These are phyloP conservation scores for Termitomyces titanicus DNA, from an alignment of 768 basidiomycete species.

Conservation along the genomic window DNA sequence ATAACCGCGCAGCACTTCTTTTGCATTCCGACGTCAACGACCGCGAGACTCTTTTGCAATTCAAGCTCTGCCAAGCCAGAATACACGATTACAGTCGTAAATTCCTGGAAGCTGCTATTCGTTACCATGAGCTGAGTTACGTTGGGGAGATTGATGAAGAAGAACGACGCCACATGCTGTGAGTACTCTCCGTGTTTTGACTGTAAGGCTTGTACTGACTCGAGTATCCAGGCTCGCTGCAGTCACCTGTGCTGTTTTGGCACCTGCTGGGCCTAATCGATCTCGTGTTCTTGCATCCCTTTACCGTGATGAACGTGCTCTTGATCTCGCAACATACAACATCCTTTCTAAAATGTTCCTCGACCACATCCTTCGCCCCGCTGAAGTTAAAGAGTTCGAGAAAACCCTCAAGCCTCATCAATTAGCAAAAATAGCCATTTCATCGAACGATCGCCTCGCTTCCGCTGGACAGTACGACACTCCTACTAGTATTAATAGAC, in stretches of 20 bases:
- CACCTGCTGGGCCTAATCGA: slow-evolving; percentile 94
- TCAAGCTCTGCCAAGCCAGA: slow-evolving; percentile 92
- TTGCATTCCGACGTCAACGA: slow-evolving; percentile 71
- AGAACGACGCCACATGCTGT: slow-evolving; percentile 90
- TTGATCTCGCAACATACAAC: slow-evolving; percentile 75
- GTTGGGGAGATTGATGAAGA: slow-evolving; percentile 90
- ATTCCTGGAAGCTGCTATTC: slow-evolving; percentile 90
- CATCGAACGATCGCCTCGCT: slow-evolving; percentile 77
- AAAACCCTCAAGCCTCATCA: slow-evolving; percentile 87
- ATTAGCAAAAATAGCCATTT: slow-evolving; percentile 85
- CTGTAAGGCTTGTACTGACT: background rate
- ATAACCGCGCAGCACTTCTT: slow-evolving; percentile 91
- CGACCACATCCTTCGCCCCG: slow-evolving; percentile 89
- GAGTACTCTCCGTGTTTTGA: slow-evolving; percentile 27
- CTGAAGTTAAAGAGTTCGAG: slow-evolving; percentile 90
- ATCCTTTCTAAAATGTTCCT: slow-evolving; percentile 98
- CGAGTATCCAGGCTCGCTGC: slow-evolving; percentile 64
- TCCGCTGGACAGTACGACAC: slow-evolving; percentile 61
- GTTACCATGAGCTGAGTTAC: slow-evolving; percentile 94
- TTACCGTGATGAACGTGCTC: slow-evolving; percentile 89
- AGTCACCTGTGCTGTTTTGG: slow-evolving; percentile 94
- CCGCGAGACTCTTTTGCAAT: slow-evolving; percentile 75
- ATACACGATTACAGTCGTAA: slow-evolving; percentile 90
- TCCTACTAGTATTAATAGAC: slow-evolving; percentile 48
- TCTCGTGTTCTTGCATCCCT: slow-evolving; percentile 90